phyloP scores from a whole-genome alignment of 2,329 filamentous ascomycete genomes.

The Geosmithia flava region DNA sequence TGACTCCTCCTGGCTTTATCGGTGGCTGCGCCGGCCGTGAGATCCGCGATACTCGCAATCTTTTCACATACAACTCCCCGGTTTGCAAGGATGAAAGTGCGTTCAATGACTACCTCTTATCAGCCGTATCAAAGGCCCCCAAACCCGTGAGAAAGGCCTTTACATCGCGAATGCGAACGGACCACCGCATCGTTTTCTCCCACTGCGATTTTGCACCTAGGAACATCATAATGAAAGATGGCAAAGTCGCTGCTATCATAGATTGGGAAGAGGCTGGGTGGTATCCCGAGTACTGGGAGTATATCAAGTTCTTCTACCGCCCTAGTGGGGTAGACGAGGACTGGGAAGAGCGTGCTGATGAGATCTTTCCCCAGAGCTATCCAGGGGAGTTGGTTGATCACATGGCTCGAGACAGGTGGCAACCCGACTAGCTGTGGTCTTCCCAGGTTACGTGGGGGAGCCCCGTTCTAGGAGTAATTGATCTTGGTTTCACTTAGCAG shows the following conservation, averaged over 20 bases:
- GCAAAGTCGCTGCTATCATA: conserved; percentile 6
- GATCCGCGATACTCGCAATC: conserved; percentile 11
- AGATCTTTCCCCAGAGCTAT: conserved; percentile 13
- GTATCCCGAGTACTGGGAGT: conserved; percentile 7
- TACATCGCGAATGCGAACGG: conserved; percentile 4
- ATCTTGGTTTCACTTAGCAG: too few relatives aligned
- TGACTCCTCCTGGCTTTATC: conserved; percentile 10
- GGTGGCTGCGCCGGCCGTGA: conserved; percentile 12
- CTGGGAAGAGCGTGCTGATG: conserved; percentile 10
- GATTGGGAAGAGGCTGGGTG: conserved; percentile 5
- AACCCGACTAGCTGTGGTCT: conserved; percentile 8
- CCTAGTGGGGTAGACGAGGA: conserved; percentile 7
- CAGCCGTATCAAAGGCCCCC: conserved; percentile 7
- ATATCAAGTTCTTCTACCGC: conserved; percentile 7
- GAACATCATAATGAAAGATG: conserved; percentile 28
- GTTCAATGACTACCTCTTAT: conserved; percentile 13
- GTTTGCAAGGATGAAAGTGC: conserved; percentile 9
- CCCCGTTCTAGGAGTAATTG: too few relatives aligned
- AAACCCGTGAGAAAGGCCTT: conserved; percentile 6
- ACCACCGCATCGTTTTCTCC: conserved; percentile 28
- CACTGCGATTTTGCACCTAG: conserved; percentile 34
- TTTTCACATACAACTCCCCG: conserved; percentile 9
- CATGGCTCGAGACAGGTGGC: conserved; percentile 10
- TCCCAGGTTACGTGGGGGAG: too few relatives aligned
- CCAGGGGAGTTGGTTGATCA: conserved; percentile 13